Base-by-base conservation (phyloP, 768 basidiomycete genomes). In the Astraeus odoratus region DNA sequence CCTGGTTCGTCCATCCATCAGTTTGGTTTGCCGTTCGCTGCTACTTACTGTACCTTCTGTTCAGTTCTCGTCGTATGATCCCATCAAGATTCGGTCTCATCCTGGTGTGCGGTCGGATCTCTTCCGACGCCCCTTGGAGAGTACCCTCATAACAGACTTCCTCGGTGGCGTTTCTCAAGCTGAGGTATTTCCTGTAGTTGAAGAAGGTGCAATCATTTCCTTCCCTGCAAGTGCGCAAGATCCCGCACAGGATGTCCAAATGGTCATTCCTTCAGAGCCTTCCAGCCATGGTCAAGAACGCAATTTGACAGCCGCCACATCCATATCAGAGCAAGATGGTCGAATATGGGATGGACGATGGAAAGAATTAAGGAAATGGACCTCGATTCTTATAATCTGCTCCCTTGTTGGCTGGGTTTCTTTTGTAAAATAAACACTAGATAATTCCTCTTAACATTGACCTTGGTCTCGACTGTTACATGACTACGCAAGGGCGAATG, bases 101-200 rank as follows among this genome's bases (percentile, higher is more conserved):
- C 76, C 93, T 0, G 95, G 95, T n/a, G 83, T 97, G 16, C 83
- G 93, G 41, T 79, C 79, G 20, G 87, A 89, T 59, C 74, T 93
- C 15, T 97, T 91, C 68, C 61, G 60, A 8, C 74, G 86, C 35
- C 71, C 77, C 6, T 71, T 91, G n/a, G 70, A 77, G 38, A 65
- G 74, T 31, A 71, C 78, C 1, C 70, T 76, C 8, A 73, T 92
- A 44, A 91, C 88, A 3, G 88, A 92, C 61, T 93, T 93, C 60
- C 83, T 93, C 54, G 90, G 90, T 2, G 93, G 89, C 1, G 89
- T 96, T 15, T 73, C 86, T 13, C 83, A 86, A 47, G 89, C 84
- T 0, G 90, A 97, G 54, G 68, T 92, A 13, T 59, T 67, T n/a
- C 56, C 56, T 36, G 25, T 36, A 26, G 16, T 39, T 1, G 38